Evolutionary conservation across 768 basidiomycete species (phyloP), one percentile per base, ranked within the genome.

Genomic region (Rhizopogon salebrosus): DNA sequence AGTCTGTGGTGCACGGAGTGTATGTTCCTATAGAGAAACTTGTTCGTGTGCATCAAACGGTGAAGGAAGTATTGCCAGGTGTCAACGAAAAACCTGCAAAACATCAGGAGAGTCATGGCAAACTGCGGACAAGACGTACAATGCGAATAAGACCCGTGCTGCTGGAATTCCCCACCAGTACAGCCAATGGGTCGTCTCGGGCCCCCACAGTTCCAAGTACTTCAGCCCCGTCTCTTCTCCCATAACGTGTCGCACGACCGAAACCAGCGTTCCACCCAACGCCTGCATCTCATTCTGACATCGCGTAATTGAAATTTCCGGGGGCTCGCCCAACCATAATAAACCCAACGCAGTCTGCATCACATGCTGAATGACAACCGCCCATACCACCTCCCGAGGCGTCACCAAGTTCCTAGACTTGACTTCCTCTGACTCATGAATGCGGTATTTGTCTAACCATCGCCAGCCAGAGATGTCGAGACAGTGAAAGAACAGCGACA

Each of bases 61-160:
- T 99, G 97, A 18, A 92, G 75, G 72, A 95, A 94, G 71, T 98
- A 99, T 68, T 99, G 95, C 93, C 93, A 98, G 29, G 94, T 94
- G 72, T 99, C 97, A 60, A 98, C 85, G 54, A 94, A 64, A 69
- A 97, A 90, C 75, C 97, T 95, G 22, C 18, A 22, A 36, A 20
- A 7, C 37, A 41, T 37, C 53, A 50, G 53, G 48, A 22, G 31
- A 49, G 34, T 13, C 13, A 50, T 35, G 38, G 13, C 38, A 20
- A 26, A 22, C 13, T 23, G 6, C 24, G n/a, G 41, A 27, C 8
- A 20, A n/a, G 7, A 84, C 93, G 65, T 64, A 98, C 95, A 93
- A 86, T 11, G 92, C 93, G 26, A 83, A 71, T 0, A 89, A 57
- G 31, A 95, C 70, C 70, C 93, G 93, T 8, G 75, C 63, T 2